A percentile compares a stretch with the other conserved stretches of the same genome.
phyloP scores from a whole-genome alignment of 441 rosid species.

The Gossypium trilobum region DNA sequence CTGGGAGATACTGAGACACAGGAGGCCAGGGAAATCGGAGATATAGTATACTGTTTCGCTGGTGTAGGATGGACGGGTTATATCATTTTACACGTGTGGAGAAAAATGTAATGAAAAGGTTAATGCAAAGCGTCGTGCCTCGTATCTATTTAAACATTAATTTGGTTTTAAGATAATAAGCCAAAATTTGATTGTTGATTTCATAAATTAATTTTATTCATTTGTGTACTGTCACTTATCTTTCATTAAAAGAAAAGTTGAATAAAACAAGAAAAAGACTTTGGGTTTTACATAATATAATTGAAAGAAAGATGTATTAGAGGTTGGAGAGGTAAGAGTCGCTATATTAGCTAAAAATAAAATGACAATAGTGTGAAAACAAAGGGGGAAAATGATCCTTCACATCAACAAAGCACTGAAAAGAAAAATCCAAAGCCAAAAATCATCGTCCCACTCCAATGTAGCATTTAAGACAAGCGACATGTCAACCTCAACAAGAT shows the following conservation, averaged over 20 bases:
- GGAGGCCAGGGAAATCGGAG: not conserved
- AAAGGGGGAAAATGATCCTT: not conserved
- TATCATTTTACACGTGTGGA: not conserved
- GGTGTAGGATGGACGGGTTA: not conserved
- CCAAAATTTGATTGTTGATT: not conserved
- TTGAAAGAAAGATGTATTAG: not conserved
- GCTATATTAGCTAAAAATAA: not conserved
- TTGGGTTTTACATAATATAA: not conserved
- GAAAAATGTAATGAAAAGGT: not conserved
- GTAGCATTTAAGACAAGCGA: not conserved
- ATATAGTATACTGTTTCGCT: not conserved
- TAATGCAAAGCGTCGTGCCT: too few relatives aligned
- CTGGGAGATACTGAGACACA: not conserved
- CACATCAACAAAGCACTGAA: not conserved
- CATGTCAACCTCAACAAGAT: not conserved
- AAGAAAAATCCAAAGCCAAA: not conserved
- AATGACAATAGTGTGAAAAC: not conserved
- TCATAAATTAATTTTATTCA: not conserved
- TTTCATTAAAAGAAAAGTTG: not conserved
- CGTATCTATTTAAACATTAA: not conserved
- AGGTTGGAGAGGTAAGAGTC: not conserved
- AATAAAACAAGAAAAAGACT: not conserved
- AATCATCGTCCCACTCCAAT: not conserved
- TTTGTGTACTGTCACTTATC: not conserved
- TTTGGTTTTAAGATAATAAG: not conserved